Percentiles rank a stretch among this genome's conserved stretches.
phyloP scores from a whole-genome alignment of 208 protist genomes.

The Leishmania martiniquensis region DNA sequence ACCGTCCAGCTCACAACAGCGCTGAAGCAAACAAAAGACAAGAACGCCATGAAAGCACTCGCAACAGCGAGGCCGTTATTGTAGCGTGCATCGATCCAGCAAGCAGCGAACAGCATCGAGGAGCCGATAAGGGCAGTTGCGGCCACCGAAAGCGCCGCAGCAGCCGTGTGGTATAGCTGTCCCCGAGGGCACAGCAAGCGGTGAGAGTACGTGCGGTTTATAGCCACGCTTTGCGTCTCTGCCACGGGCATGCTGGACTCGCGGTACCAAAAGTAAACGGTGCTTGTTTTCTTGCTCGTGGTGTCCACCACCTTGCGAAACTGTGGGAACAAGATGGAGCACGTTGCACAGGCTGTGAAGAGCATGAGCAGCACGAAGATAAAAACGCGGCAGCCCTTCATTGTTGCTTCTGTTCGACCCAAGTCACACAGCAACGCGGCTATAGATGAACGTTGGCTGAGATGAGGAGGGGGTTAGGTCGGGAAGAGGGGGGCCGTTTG shows the following conservation, averaged over 20 bases:
- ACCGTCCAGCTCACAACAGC: conserved; percentile 14
- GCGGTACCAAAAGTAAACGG: conserved; percentile 23
- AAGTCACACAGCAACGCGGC: neutral
- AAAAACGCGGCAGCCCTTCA: conserved; percentile 23
- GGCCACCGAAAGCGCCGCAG: conserved; percentile 18
- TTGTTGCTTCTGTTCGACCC: neutral
- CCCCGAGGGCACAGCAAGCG: conserved; percentile 9
- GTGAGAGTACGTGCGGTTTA: conserved; percentile 11
- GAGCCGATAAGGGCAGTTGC: conserved; percentile 15
- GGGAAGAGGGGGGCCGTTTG: neutral
- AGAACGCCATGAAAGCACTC: conserved; percentile 13
- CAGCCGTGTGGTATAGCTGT: conserved; percentile 19
- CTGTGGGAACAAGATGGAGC: conserved; percentile 26
- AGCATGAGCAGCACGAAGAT: conserved; percentile 19
- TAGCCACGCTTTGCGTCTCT: neutral
- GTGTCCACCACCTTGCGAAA: neutral
- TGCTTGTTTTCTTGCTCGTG: neutral
- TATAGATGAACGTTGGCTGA: neutral
- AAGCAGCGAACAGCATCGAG: conserved; percentile 14
- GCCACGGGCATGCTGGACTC: neutral
- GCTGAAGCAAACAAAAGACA: conserved; percentile 10
- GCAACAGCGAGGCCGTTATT: conserved; percentile 15
- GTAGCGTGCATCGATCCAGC: conserved; percentile 15
- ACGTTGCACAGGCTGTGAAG: conserved; percentile 15
- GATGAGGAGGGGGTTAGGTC: neutral